Evolutionary conservation across 2,329 filamentous ascomycete genomes (phyloP).

Genomic region (Ophioceras dolichostomum): DNA sequence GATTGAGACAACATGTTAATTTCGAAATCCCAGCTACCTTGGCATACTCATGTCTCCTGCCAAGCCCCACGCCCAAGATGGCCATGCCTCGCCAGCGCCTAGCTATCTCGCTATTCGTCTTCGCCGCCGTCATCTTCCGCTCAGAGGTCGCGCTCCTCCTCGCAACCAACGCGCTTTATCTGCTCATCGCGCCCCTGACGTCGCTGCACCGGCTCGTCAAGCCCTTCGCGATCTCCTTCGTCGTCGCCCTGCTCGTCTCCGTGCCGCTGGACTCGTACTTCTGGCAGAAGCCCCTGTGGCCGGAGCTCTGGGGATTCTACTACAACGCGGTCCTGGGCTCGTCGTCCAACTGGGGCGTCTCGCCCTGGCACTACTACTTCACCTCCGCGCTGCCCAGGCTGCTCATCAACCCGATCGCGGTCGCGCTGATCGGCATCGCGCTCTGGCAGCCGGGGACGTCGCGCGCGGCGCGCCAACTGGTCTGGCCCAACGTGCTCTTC

Average conservation of each 20-base stretch:
- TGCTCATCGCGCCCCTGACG: constrained; percentile 44
- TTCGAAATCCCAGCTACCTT: constrained; percentile 52
- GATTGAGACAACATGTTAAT: too few relatives aligned
- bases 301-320: constrained; percentile 78
- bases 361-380: constrained; percentile 81
- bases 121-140: constrained; percentile 76
- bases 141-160: constrained; percentile 81
- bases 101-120: constrained; percentile 62
- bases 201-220: constrained; percentile 46
- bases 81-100: constrained; percentile 40
- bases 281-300: constrained; percentile 83
- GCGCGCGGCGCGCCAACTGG: constrained; percentile 30
- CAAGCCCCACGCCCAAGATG: constrained; percentile 17
- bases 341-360: constrained; percentile 77
- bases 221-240: constrained; percentile 51
- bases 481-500: constrained; percentile 60
- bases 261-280: constrained; percentile 82
- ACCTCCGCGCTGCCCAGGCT: constrained; percentile 69
- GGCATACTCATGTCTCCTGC: constrained; percentile 39
- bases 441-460: constrained; percentile 33
- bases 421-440: constrained; percentile 41
- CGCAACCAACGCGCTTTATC: constrained; percentile 49
- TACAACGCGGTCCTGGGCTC: constrained; percentile 83
- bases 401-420: constrained; percentile 64
- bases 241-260: constrained; percentile 56